Base-by-base conservation (phyloP, 768 basidiomycete genomes). In the Mycena galericulata region DNA sequence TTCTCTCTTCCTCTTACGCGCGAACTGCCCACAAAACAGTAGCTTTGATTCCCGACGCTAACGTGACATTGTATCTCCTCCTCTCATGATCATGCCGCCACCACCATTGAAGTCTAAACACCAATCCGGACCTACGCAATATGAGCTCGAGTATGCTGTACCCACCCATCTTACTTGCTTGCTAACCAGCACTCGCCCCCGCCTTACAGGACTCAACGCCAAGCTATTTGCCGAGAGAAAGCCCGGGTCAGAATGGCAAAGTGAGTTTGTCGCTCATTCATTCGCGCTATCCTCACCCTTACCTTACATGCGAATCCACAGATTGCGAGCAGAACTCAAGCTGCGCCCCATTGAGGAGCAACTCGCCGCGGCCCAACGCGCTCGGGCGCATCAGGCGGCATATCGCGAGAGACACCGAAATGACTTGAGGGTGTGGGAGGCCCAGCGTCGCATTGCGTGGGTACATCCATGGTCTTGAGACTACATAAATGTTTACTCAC, bases 351-450 rank as follows among this genome's bases (percentile, higher is more conserved):
- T 18, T 1, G 30, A 32, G 4, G 62, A 54, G 26, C 62, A 63
- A 26, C 30, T 9, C 1, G 4, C 2, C 2, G 49, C 29, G 0
- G 61, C 61, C 11, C n/a, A 43, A 7, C 43, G 62, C 41, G 17
- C n/a, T 4, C 51, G 49, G 1, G 24, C 17, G 0, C 18, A 54
- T 18, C 62, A 63, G 24, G 62, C 62, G 2, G 38, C 51, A 3
- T 63, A 63, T 12, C 62, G 43, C 18, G 53, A 55, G 20, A 54
- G 62, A 11, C 4, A 63, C 12, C 20, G 62, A 18, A 1, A 32
- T 1, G 22, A 46, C 4, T 18, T 63, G 18, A 8, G 10, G 17
- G 3, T 41, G 4, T 43, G 50, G 49, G 61, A 62, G 50, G 61
- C 61, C 3, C 18, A 41, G n/a, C 61, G 61, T 14, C 61, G 61